Conservation (phyloP, 192 early-diverging fungal genomes). For the Umbelopsis vinacea region DNA sequence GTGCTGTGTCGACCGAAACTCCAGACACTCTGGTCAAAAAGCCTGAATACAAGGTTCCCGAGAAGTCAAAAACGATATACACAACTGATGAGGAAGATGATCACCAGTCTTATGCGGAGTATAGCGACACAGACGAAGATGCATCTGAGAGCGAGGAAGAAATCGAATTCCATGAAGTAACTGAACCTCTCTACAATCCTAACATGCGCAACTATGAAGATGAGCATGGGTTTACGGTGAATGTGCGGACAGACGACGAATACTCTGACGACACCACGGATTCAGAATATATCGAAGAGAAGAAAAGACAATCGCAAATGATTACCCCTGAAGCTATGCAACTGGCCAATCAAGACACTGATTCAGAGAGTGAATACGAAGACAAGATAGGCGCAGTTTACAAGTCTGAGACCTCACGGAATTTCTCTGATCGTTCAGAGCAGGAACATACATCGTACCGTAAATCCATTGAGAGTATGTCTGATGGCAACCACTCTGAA, state of each 20-base stretch:
- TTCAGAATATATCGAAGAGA: conserved; percentile 24
- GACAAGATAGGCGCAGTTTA: conserved; percentile 4
- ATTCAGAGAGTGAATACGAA: conserved; percentile 8
- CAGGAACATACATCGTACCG: neutral
- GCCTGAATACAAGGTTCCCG: neutral
- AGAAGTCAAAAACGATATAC: neutral
- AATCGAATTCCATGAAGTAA: conserved; percentile 17
- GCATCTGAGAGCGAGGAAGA: conserved; percentile 7
- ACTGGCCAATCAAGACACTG: neutral
- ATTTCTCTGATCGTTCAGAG: neutral
- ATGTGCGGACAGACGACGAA: conserved; percentile 18
- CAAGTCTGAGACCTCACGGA: neutral
- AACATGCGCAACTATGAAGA: conserved; percentile 9
- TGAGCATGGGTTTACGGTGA: conserved; percentile 8
- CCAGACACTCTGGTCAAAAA: conserved; percentile 2
- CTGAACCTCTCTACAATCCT: conserved; percentile 7
- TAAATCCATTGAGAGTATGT: neutral
- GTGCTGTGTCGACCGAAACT: conserved; percentile 7
- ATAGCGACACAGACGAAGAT: conserved; percentile 11
- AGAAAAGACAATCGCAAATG: conserved; percentile 13
- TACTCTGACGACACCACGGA: conserved; percentile 15
- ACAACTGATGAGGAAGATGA: conserved; percentile 11
- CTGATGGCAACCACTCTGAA: neutral
- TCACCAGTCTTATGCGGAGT: conserved; percentile 19
- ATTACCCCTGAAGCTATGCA: conserved; percentile 11